These are phyloP conservation scores for Colletotrichum cordylinicola DNA, from an alignment of 2,329 filamentous ascomycete genomes.

Conservation along the genomic window DNA sequence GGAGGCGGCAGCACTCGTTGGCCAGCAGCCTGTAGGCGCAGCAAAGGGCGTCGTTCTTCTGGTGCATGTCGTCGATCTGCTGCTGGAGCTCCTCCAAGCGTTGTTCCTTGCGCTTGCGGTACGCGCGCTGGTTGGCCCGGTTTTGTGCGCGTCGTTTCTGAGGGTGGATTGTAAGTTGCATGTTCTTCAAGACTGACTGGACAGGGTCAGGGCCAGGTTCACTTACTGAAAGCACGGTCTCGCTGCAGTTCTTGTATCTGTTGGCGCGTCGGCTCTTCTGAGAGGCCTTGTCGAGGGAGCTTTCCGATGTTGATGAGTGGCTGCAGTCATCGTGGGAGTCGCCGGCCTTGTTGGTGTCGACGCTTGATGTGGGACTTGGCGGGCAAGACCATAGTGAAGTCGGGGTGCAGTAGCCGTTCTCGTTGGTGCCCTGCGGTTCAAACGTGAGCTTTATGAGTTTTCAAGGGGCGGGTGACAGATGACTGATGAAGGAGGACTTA, in stretches of 20 bases:
- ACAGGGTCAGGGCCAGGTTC: neutral
- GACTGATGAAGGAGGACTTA: neutral
- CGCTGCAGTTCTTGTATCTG: slow-evolving; percentile 24
- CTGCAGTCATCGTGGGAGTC: slow-evolving; percentile 11
- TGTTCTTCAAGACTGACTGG: neutral
- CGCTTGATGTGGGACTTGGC: slow-evolving; percentile 15
- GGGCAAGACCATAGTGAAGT: slow-evolving; percentile 15
- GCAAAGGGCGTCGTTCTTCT: slow-evolving; percentile 20
- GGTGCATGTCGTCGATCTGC: slow-evolving; percentile 13
- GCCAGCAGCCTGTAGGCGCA: slow-evolving; percentile 15
- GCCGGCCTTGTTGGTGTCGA: slow-evolving; percentile 6
- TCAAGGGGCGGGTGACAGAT: neutral
- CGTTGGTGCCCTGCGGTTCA: neutral
- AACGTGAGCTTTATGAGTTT: neutral
- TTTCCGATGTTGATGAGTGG: slow-evolving; percentile 2
- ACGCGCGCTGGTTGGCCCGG: slow-evolving; percentile 21
- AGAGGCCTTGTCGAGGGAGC: neutral
- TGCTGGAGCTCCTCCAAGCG: slow-evolving; percentile 19
- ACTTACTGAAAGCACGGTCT: slow-evolving; percentile 18
- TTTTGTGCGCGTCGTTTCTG: slow-evolving; percentile 18
- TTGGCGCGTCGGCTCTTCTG: slow-evolving; percentile 14
- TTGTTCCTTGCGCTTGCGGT: slow-evolving; percentile 17
- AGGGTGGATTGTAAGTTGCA: neutral
- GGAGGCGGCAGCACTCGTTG: slow-evolving; percentile 8
- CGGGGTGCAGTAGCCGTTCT: slow-evolving; percentile 13